Percentiles rank a stretch among this genome's conserved stretches.
phyloP scores from a whole-genome alignment of 345 rosid genomes.

The Erysimum cheiranthoides region DNA sequence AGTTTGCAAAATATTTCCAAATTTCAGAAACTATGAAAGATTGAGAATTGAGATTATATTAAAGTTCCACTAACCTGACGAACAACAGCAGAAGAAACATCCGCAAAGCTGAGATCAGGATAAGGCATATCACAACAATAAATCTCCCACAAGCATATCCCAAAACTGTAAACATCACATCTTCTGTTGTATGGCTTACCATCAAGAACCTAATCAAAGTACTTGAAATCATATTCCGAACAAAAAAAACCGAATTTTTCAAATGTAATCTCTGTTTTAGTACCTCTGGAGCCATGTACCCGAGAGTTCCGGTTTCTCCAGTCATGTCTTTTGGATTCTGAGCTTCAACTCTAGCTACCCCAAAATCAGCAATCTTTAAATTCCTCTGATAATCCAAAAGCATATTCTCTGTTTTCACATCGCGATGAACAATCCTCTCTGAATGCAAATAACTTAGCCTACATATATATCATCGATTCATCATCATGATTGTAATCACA shows the following conservation, averaged over 20 bases:
- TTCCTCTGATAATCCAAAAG: constrained; percentile 69
- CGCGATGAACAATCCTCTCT: constrained; percentile 91
- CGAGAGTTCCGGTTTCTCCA: constrained; percentile 99
- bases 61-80: constrained; percentile 66
- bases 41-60: neutral
- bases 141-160: constrained; percentile 98
- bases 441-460: constrained; percentile 96
- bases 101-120: constrained; percentile 88
- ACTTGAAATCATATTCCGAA: constrained; percentile 13
- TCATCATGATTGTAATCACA: constrained; percentile 8
- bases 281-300: constrained; percentile 99
- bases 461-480: constrained; percentile 48
- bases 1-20: too few species aligned
- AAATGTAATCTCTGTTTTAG: neutral
- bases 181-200: constrained; percentile 97
- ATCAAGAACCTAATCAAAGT: constrained; percentile 73
- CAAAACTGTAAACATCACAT: constrained; percentile 98
- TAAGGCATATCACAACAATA: constrained; percentile 98
- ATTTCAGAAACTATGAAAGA: neutral
- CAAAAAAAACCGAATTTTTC: neutral
- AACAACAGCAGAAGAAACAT: constrained; percentile 90
- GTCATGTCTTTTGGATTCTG: constrained; percentile 98
- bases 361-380: constrained; percentile 98
- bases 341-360: constrained; percentile 99
- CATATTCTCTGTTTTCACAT: constrained; percentile 98